phyloP scores from a whole-genome alignment of 192 early-diverging fungal species.

The Mortierella claussenii region DNA sequence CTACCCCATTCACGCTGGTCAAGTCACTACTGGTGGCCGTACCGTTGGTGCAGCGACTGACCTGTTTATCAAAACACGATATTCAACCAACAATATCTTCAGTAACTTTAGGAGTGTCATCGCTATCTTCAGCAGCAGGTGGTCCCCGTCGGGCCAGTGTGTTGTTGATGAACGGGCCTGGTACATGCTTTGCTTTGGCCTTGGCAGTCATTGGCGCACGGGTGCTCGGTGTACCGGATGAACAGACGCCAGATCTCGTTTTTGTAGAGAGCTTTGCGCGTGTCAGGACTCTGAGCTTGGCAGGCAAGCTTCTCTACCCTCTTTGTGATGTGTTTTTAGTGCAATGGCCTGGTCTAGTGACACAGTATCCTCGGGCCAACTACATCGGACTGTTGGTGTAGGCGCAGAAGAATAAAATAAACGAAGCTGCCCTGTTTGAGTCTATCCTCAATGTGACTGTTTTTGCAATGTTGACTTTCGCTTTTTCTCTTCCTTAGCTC shows the following conservation, averaged over 20 bases:
- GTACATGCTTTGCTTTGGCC: constrained; percentile 43
- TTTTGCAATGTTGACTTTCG: no score
- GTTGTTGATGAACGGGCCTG: constrained; percentile 45
- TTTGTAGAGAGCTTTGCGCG: constrained; percentile 96
- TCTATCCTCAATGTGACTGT: no score
- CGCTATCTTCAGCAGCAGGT: not conserved
- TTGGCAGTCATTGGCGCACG: constrained; percentile 38
- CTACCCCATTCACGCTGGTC: constrained; percentile 60
- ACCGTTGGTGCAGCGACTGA: constrained; percentile 33
- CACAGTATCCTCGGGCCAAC: constrained; percentile 67
- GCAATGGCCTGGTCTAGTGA: constrained; percentile 81
- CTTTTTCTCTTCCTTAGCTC: no score
- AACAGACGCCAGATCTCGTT: constrained; percentile 61
- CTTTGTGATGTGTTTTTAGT: constrained; percentile 90
- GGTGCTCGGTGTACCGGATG: constrained; percentile 30
- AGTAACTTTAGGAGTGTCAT: not conserved
- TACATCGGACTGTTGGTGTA: constrained; percentile 76
- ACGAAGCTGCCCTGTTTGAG: no score
- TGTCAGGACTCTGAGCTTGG: constrained; percentile 85
- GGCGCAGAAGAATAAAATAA: no score
- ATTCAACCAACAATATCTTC: constrained; percentile 8
- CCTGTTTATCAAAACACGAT: constrained; percentile 12
- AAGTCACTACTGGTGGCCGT: constrained; percentile 59
- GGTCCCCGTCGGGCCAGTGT: not conserved
- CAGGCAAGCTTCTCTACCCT: constrained; percentile 83